Evolutionary conservation across 352 stramenopile species (phyloP).

Genomic region (Phytophthora cryptogea): DNA sequence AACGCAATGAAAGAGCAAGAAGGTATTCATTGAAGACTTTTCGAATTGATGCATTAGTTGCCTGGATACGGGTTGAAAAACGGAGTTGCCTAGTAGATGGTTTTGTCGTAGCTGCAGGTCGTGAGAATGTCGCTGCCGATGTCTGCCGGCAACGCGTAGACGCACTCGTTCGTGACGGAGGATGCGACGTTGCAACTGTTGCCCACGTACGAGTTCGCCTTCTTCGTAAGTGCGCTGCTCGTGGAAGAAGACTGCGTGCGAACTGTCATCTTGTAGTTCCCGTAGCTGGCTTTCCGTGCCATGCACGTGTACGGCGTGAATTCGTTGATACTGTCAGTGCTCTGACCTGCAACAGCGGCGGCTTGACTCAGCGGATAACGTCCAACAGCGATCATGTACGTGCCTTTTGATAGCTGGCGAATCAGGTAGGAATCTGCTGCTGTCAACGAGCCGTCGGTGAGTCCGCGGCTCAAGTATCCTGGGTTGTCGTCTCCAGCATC

Average conservation of each 20-base stretch:
- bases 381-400: conserved; percentile 64
- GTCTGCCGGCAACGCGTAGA: conserved; percentile 51
- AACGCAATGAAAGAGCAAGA: background rate
- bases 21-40: background rate
- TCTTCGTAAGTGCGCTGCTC: conserved; percentile 33
- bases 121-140: conserved; percentile 37
- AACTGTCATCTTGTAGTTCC: conserved; percentile 72
- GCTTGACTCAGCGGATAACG: conserved; percentile 55
- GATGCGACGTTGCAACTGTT: conserved; percentile 53
- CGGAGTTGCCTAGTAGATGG: conserved; percentile 31
- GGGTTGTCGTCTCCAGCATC: conserved; percentile 66
- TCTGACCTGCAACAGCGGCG: conserved; percentile 40
- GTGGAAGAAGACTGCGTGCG: conserved; percentile 48
- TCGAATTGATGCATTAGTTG: background rate
- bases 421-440: conserved; percentile 68
- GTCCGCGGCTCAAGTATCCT: conserved; percentile 35
- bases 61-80: background rate
- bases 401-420: conserved; percentile 41
- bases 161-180: conserved; percentile 40
- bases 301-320: conserved; percentile 73
- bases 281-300: conserved; percentile 56
- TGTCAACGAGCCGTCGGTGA: conserved; percentile 54
- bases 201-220: conserved; percentile 67
- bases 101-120: conserved; percentile 52
- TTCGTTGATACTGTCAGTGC: conserved; percentile 38